Base-by-base conservation (phyloP, 106 monocot genomes). In the Triglochin maritima region DNA sequence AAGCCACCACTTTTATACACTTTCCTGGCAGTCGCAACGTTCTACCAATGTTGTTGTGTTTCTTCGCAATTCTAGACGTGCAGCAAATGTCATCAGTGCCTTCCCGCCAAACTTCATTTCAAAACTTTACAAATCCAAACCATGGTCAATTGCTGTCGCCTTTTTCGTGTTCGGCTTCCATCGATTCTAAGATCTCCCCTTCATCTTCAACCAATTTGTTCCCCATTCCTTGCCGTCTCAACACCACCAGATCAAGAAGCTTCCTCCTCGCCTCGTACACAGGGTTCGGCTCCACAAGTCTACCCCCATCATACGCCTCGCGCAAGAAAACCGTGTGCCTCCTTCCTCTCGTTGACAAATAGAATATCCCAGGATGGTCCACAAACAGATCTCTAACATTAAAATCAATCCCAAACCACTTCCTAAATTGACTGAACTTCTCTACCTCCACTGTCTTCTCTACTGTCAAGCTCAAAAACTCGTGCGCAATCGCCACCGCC, bases 371-470 rank as follows among this genome's bases (percentile, higher is more conserved):
- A 3, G 95, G 90, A 46, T 96, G 95, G 51, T 96, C 95, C 17
- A 96, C 61, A 68, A 96, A 88, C 70, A 96, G 56, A 63, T 91
- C 90, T 63, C 90, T 65, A 10, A 96, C 68, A 71, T 96, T 96
- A 9, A 91, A 68, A 62, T 96, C 81, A 48, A 96, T 84, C 9
- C 78, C 77, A 56, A 90, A 84, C 75, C 85, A 87, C 49, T 82
- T 85, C 76, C 90, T 77, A 69, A 96, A 90, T 13, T 96, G 95
- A 80, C 90, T 96, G 11, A 96, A 64, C 71, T 87, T 80, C 81
- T 96, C 95, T 65, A 96, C 90, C 81, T 90, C 95, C 78, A 83
- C 90, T 85, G 81, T 85, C 78, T 87, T 90, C 85, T 96, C 95
- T 66, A 87, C 88, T 14, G 95, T 91, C 79, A 90, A 59, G 81